phyloP scores from a whole-genome alignment of 1,139 yeast genomes.

The Saccharomycopsis hybrid region DNA sequence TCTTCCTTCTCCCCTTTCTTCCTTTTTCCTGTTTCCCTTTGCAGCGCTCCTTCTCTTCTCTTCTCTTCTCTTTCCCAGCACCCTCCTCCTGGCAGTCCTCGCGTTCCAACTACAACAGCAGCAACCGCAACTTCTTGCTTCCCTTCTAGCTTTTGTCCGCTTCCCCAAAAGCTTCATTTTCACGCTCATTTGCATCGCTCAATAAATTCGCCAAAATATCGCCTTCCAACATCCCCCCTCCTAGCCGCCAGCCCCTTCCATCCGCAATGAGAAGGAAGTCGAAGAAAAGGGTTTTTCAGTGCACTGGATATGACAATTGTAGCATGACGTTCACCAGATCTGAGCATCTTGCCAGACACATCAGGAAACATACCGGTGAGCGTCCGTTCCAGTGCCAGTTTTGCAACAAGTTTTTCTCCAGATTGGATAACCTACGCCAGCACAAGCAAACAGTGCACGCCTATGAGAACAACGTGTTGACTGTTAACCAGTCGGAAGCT shows the following conservation, averaged over 20 bases:
- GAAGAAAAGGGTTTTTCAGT: conserved; percentile 68
- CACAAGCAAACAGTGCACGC: conserved; percentile 93
- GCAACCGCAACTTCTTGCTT: too few species aligned
- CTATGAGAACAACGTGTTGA: conserved; percentile 43
- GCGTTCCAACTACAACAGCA: too few species aligned
- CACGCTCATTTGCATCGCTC: too few species aligned
- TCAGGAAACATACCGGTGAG: conserved; percentile 92
- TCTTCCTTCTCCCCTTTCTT: too few species aligned
- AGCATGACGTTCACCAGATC: conserved; percentile 82
- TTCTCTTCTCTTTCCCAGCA: too few species aligned
- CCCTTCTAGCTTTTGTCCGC: too few species aligned
- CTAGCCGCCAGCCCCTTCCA: background rate
- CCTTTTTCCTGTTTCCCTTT: too few species aligned
- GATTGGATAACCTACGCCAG: conserved; percentile 84
- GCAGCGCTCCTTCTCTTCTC: too few species aligned
- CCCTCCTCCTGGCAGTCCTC: too few species aligned
- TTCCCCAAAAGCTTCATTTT: too few species aligned
- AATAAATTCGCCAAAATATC: too few species aligned
- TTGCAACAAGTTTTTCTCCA: conserved; percentile 73
- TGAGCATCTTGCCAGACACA: conserved; percentile 89
- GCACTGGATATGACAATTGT: conserved; percentile 84
- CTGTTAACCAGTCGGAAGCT: too few species aligned
- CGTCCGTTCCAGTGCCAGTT: conserved; percentile 85
- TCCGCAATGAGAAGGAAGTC: conserved; percentile 34
- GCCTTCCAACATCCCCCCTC: background rate